Base-by-base conservation (phyloP, 2,329 filamentous ascomycete genomes). In the Aspergillus texensis region DNA sequence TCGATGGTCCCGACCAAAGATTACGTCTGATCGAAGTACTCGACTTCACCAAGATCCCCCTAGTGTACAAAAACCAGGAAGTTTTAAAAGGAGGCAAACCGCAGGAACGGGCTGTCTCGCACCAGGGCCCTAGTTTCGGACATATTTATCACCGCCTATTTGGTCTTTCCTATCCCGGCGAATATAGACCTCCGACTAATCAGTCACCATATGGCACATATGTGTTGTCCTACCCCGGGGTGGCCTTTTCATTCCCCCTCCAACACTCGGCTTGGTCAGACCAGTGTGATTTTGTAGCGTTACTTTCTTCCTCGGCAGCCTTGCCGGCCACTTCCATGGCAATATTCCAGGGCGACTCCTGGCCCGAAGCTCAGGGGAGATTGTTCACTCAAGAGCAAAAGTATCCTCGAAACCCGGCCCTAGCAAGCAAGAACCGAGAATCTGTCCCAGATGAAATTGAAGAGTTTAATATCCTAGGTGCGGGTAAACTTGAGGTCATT, bases 141-240 rank as follows among this genome's bases (percentile, higher is more conserved):
- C 92, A 96, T 77, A 90, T 99, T 68, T 99, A 98, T 76, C 93
- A 96, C 72, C 89, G 92, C 59, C 83, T 97, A n/a, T 89, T 99
- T 67, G 95, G 95, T 0, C 94, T 94, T 21, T 96, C 94, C 0
- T 98, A 96, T 75, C 91, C 91, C 1, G 95, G 95, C 67, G 95
- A 99, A 81, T 99, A 94, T 73, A 85, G 97, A 43, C 85, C 90
- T 10, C 88, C 92, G 0, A 76, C 79, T 8, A 73, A 81, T 1
- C 82, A 81, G 3, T 83, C 84, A 12, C 82, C 83, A 19, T 81
- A 84, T 63, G 94, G 94, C 19, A 91, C 88, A 26, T 99, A 98
- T 74, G 89, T 97, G 39, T 82, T 99, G 39, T 98, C 94, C 1
- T 99, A 97, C 78, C 94, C 94, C 0, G 95, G 95, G 0, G 89